Conservation (phyloP, 495 filamentous ascomycete genomes). For the Pyrenopolyporus hunteri region DNA sequence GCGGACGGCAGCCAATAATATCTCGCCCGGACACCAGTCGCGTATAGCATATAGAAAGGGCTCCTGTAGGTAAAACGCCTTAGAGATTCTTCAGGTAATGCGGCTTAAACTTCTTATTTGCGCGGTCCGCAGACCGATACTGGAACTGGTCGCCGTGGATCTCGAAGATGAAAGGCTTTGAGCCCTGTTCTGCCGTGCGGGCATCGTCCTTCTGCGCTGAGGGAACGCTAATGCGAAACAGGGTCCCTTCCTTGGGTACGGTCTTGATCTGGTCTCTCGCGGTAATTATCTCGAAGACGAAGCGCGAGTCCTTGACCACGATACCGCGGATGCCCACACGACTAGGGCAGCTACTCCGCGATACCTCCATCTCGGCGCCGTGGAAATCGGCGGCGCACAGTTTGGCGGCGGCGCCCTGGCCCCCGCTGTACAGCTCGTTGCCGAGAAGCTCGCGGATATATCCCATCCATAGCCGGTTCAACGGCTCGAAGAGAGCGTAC, state of each 20-base stretch:
- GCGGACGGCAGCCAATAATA: not conserved
- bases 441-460: conserved; percentile 82
- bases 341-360: conserved; percentile 76
- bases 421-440: conserved; percentile 50
- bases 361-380: conserved; percentile 83
- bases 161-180: conserved; percentile 72
- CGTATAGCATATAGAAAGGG: not conserved
- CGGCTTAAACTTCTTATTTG: conserved; percentile 87
- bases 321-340: conserved; percentile 85
- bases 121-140: conserved; percentile 80
- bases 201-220: conserved; percentile 41
- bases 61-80: conserved; percentile 17
- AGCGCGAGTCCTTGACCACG: conserved; percentile 86
- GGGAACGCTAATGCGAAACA: conserved; percentile 80
- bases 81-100: conserved; percentile 73
- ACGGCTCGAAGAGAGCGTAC: conserved; percentile 74
- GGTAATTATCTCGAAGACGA: conserved; percentile 83
- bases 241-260: conserved; percentile 86
- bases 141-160: conserved; percentile 87
- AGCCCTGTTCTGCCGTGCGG: conserved; percentile 13
- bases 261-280: conserved; percentile 69
- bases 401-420: conserved; percentile 61
- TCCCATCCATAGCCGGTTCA: conserved; percentile 78
- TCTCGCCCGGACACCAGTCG: not conserved
- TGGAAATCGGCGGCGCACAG: conserved; percentile 87